Conservation (phyloP, 441 rosid species). For the Melastoma candidum region DNA sequence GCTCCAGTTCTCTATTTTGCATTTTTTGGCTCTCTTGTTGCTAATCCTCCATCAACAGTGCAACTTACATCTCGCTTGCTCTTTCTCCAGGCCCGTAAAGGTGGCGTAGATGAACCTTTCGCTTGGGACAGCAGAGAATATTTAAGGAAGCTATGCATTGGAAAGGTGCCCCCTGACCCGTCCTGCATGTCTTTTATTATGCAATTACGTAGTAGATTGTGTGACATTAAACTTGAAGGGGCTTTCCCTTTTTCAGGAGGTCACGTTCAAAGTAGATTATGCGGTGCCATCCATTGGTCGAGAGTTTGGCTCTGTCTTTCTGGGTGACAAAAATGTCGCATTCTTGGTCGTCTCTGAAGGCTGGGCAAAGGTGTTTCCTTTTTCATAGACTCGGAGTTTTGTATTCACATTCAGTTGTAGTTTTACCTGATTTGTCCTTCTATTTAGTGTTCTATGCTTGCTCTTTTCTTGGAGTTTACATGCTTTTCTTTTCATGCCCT, state of each 20-base stretch:
- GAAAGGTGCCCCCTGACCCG: constrained; percentile 43
- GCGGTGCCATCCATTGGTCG: constrained; percentile 57
- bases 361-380: constrained; percentile 70
- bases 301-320: constrained; percentile 78
- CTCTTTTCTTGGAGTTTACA: not conserved
- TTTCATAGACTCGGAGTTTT: not conserved
- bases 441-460: constrained; percentile 11
- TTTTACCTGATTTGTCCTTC: not conserved
- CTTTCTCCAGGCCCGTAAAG: constrained; percentile 70
- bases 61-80: constrained; percentile 3
- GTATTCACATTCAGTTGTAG: too few relatives aligned
- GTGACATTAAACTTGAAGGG: not conserved
- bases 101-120: constrained; percentile 86
- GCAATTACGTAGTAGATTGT: too few relatives aligned
- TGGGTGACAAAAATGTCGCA: constrained; percentile 67
- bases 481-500: not conserved
- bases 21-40: not conserved
- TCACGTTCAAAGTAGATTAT: constrained; percentile 80
- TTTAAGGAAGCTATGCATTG: constrained; percentile 89
- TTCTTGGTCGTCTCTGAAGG: constrained; percentile 55
- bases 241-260: constrained; percentile 45
- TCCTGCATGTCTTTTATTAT: too few relatives aligned
- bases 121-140: constrained; percentile 96
- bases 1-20: too few relatives aligned
- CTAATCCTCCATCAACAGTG: not conserved